Percentiles rank a stretch among this genome's conserved stretches.
Conservation (phyloP, 2,329 filamentous ascomycete genomes). For the Fusarium euwallaceae region DNA sequence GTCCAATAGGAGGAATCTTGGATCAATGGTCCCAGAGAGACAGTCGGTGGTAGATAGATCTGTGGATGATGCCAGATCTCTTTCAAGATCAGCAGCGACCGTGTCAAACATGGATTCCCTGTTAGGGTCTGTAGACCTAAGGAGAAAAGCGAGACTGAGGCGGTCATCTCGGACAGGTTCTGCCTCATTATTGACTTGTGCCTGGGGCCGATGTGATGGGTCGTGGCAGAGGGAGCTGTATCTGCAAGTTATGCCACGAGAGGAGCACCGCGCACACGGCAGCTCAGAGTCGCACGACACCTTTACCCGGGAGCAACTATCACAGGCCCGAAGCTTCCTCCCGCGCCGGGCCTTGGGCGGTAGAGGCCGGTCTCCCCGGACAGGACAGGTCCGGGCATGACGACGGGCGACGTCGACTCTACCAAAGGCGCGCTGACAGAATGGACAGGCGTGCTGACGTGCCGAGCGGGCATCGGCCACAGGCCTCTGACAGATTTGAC, state of each 20-base stretch:
- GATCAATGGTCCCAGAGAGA: constrained; percentile 11
- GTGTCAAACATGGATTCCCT: constrained; percentile 10
- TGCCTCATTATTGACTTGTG: not conserved
- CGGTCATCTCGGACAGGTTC: not conserved
- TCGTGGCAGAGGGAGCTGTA: constrained; percentile 29
- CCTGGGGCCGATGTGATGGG: not conserved
- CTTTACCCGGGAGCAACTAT: constrained; percentile 9
- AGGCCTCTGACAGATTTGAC: not conserved
- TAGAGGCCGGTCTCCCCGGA: constrained; percentile 13
- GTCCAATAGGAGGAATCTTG: constrained; percentile 18
- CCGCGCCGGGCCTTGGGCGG: constrained; percentile 23
- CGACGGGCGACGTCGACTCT: constrained; percentile 30
- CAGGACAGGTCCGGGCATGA: constrained; percentile 22
- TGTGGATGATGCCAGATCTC: constrained; percentile 2
- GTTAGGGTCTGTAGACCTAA: constrained; percentile 12
- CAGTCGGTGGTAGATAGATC: not conserved
- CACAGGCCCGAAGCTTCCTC: constrained; percentile 31
- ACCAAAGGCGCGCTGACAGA: constrained; percentile 27
- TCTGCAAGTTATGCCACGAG: not conserved
- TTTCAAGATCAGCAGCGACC: constrained; percentile 23
- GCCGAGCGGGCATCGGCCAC: not conserved
- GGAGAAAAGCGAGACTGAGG: constrained; percentile 8
- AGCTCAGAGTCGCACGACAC: constrained; percentile 8
- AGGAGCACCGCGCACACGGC: constrained; percentile 20
- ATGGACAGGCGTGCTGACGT: constrained; percentile 6